A percentile compares a stretch with the other conserved stretches of the same genome.
These are phyloP conservation scores for Pseudoperonospora humuli DNA, from an alignment of 352 stramenopile species.

Conservation along the genomic window DNA sequence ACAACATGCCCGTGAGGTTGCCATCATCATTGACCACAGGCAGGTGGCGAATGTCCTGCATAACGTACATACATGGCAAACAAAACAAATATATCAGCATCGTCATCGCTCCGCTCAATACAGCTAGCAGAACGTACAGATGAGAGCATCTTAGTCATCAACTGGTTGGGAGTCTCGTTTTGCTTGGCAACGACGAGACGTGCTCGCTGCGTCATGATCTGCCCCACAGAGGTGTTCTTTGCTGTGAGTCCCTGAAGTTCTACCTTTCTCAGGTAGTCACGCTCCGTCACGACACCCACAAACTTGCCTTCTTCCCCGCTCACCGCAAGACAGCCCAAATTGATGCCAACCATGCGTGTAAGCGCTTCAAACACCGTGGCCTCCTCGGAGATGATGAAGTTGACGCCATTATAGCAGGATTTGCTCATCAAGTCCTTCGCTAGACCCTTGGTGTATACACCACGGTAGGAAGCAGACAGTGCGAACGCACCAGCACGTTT, in stretches of 20 bases:
- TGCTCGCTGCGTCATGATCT: constrained; percentile 92
- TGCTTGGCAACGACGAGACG: constrained; percentile 86
- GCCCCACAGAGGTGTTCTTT: constrained; percentile 77
- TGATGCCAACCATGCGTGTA: constrained; percentile 92
- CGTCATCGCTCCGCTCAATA: background rate
- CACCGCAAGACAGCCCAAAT: constrained; percentile 88
- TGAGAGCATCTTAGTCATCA: constrained; percentile 95
- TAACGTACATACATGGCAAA: background rate
- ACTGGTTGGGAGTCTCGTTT: constrained; percentile 81
- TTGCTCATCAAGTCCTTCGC: constrained; percentile 89
- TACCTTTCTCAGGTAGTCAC: constrained; percentile 95
- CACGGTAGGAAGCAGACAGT: constrained; percentile 14
- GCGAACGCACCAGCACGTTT: constrained; percentile 12
- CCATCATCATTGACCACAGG: constrained; percentile 89
- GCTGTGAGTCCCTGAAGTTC: constrained; percentile 88
- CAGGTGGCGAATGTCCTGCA: constrained; percentile 89
- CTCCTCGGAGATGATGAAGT: constrained; percentile 92
- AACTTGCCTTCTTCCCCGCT: constrained; percentile 86
- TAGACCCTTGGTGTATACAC: constrained; percentile 73
- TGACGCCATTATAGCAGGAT: constrained; percentile 91
- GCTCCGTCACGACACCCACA: constrained; percentile 88
- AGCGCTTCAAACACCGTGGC: constrained; percentile 91
- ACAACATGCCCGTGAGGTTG: constrained; percentile 89
- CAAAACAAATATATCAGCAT: background rate
- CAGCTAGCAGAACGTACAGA: constrained; percentile 47